Percentiles rank a stretch among this genome's conserved stretches.
Conservation (phyloP, 2,329 filamentous ascomycete species). For the Pseudocercospora vitis region DNA sequence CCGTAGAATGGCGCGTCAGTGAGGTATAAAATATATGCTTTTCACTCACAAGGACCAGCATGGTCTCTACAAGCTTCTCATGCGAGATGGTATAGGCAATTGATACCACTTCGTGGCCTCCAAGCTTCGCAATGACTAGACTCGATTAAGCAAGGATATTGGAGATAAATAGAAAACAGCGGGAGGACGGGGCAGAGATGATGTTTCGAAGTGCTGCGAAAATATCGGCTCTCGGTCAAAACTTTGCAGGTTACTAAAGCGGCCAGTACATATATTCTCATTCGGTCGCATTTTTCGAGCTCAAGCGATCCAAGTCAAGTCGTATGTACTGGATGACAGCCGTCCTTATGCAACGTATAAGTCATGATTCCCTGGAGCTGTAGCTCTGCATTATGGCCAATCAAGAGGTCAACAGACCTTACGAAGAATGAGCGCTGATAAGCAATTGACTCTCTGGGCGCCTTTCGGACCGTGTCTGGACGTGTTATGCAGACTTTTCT, state of each 20-base stretch:
- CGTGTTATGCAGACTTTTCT: background rate
- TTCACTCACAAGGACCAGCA: too few relatives aligned
- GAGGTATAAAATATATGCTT: too few relatives aligned
- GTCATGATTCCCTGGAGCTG: conserved; percentile 2
- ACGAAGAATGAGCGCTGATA: background rate
- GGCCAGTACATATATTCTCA: conserved; percentile 1
- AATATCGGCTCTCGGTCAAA: background rate
- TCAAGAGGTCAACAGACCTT: background rate
- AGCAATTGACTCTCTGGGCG: conserved; percentile 4
- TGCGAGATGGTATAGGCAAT: too few relatives aligned
- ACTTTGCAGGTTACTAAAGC: background rate
- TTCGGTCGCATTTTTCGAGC: background rate
- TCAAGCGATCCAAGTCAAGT: background rate
- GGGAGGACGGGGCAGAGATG: background rate
- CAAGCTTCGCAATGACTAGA: conserved; percentile 25
- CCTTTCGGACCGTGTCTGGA: background rate
- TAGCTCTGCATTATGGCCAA: background rate
- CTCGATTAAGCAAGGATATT: conserved; percentile 23
- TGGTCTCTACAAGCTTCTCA: too few relatives aligned
- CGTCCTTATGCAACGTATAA: background rate
- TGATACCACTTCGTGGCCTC: conserved; percentile 24
- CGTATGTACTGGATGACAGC: background rate
- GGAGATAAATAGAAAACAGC: conserved; percentile 11
- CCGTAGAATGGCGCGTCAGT: too few relatives aligned
- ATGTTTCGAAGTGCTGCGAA: conserved; percentile 1